Evolutionary conservation across 2,329 filamentous ascomycete species (phyloP), one percentile per base, ranked within the genome.

Genomic region (Pestalotiopsis sp.): DNA sequence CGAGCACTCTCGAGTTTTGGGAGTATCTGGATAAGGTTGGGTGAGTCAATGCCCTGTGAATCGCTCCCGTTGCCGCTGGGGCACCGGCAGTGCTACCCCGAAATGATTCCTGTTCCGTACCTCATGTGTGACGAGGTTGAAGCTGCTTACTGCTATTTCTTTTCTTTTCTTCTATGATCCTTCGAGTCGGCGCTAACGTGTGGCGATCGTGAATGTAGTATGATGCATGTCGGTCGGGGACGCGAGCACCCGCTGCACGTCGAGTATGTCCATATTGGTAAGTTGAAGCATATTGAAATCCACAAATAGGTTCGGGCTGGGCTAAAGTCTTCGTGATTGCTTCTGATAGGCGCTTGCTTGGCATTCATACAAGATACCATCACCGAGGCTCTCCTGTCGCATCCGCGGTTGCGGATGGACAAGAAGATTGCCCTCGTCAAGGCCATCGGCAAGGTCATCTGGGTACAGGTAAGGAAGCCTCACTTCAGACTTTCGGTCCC

Each of bases 21-120:
- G 89, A 92, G 75, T 95, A 95, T 76, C 83, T 95, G 59, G 91
- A 95, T 81, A 95, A 95, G 79, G 93, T 95, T 45, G 93, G 92
- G 86, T 90, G 78, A 78, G 88, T 66, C 4, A 82, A 3, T 9
- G 13, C 9, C 2, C 14, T 59, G 12, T 4, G 4, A 39, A 38
- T 12, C 20, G 14, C 11, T 23, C 31, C 17, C 59, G 9, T 12
- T 39, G 58, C 20, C 27, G 39, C 41, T 36, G 27, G 4, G n/a
- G 3, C 5, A 1, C 27, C 25, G 38, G 63, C 25, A 63, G 13
- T 12, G n/a, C 31, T 36, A 7, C 31, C 31, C 31, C 7, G 31
- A 36, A 36, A 36, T 9, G 31, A 7, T 31, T 36, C 9, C 31
- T 6, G 31, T 36, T 9, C 6, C n/a, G n/a, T n/a, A n/a, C n/a